These are phyloP conservation scores for Pichia californica DNA, from an alignment of 805 yeast species.

Conservation along the genomic window DNA sequence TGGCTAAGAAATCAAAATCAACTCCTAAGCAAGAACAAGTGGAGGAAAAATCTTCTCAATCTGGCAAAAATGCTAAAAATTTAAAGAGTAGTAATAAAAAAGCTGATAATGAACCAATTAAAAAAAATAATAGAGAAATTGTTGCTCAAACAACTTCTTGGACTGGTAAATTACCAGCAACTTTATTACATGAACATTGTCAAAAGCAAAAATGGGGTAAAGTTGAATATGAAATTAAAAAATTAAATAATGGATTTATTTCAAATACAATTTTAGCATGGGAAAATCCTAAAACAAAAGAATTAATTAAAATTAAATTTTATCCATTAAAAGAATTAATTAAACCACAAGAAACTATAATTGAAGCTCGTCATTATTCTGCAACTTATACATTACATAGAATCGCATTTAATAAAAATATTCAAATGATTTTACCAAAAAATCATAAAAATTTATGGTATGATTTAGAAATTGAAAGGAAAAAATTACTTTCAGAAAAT, in stretches of 20 bases:
- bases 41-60: constrained; percentile 2
- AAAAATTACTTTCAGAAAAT: constrained; percentile 38
- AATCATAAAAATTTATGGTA: constrained; percentile 77
- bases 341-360: constrained; percentile 67
- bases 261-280: constrained; percentile 62
- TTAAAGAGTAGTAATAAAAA: constrained; percentile 2
- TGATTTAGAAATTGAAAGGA: constrained; percentile 57
- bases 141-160: constrained; percentile 71
- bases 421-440: constrained; percentile 83
- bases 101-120: no score
- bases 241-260: constrained; percentile 43
- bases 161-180: constrained; percentile 93
- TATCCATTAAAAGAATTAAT: constrained; percentile 45
- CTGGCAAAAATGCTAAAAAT: constrained; percentile 1
- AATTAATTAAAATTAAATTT: constrained; percentile 51
- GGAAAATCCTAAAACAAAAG: constrained; percentile 78
- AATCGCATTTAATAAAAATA: constrained; percentile 70
- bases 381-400: constrained; percentile 86
- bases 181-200: constrained; percentile 77
- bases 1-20: constrained; percentile 15
- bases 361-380: constrained; percentile 85
- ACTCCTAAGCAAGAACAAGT: constrained; percentile 1
- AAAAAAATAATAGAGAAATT: constrained; percentile 33
- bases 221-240: constrained; percentile 68
- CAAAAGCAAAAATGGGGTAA: constrained; percentile 88